Base-by-base conservation (phyloP, 176 grass and related monocot genomes). In the Carex myosuroides region DNA sequence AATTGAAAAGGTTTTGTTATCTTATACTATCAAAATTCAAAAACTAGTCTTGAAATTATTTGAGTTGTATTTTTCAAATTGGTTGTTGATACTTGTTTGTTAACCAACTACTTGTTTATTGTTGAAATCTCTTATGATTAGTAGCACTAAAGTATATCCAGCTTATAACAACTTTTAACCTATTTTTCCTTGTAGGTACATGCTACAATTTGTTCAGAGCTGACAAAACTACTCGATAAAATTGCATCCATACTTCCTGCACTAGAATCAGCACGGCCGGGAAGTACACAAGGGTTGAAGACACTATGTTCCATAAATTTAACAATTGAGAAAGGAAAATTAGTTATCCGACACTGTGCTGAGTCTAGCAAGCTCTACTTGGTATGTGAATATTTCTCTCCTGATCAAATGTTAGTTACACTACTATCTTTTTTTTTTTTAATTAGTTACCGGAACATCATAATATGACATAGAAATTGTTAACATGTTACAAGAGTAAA, bases 291-390 rank as follows among this genome's bases (percentile, higher is more conserved):
- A 44, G 88, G 84, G 55, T 65, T 89, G 53, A 80, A 83, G 46
- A 77, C 84, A 41, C n/a, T 89, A 32, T 89, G 88, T 64, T 82
- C 79, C 2, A 85, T 89, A 81, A 84, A 83, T 60, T 32, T 57
- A 9, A 56, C 84, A 60, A 52, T 89, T 77, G 79, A 75, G 39
- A 89, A 89, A 69, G 84, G 82, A 58, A 89, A 83, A 52, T 48
- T 35, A 64, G 57, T 89, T 33, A 63, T 89, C 65, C 79, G 56
- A 71, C 68, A 86, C 81, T 89, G 88, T 72, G 35, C 84, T 57
- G 84, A 89, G 14, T 89, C 58, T 58, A 89, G 88, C 79, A 86
- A 86, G 32, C 84, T 89, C 58, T 89, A 89, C 69, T 83, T 89
- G 84, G 88, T 89, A 65, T 26, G 56, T 67, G 13, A 42, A 21